These are phyloP conservation scores for Dillenia turbinata DNA, from an alignment of 164 flowering plant genomes.

Conservation along the genomic window DNA sequence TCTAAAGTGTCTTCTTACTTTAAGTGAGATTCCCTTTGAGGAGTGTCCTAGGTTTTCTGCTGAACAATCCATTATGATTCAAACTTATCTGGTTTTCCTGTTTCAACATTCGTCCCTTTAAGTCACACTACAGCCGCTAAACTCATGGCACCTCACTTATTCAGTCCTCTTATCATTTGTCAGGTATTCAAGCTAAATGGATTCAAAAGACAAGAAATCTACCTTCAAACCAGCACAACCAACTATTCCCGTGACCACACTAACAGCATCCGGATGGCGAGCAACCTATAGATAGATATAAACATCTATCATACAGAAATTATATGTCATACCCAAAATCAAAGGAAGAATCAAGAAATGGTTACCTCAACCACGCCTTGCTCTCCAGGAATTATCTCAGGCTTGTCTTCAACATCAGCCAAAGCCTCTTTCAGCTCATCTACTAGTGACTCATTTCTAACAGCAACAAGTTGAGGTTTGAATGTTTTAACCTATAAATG, in stretches of 20 bases:
- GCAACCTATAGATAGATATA: constrained; percentile 66
- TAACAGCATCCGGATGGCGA: constrained; percentile 90
- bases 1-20: no score
- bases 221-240: constrained; percentile 99
- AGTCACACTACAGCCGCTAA: no score
- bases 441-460: constrained; percentile 69
- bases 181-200: background rate
- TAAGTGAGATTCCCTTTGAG: no score
- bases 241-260: constrained; percentile 97
- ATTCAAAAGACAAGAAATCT: background rate
- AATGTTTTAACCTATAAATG: constrained; percentile 66
- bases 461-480: constrained; percentile 79
- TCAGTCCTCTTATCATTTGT: no score
- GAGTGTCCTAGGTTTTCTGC: no score
- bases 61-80: no score
- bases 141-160: no score
- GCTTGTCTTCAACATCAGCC: constrained; percentile 71
- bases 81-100: no score
- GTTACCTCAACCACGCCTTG: constrained; percentile 83
- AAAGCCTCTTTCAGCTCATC: constrained; percentile 86
- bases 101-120: no score
- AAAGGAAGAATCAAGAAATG: background rate
- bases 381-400: constrained; percentile 95
- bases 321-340: constrained; percentile 6
- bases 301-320: background rate